Base-by-base conservation (phyloP, 768 basidiomycete species). In the Amanita exitialis region DNA sequence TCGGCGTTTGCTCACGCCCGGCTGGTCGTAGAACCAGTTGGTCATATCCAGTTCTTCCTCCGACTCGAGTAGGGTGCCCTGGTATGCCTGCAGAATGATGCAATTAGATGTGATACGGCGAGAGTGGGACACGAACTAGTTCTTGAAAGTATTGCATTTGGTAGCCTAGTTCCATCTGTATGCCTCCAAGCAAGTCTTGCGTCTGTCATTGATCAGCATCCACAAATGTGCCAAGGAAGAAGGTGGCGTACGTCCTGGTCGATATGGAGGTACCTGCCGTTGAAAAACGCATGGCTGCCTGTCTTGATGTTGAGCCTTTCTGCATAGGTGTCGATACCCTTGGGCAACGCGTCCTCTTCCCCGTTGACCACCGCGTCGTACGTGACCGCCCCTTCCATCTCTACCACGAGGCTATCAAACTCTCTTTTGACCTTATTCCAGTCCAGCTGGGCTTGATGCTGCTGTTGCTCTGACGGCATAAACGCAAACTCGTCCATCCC, bases 1-100 rank as follows among this genome's bases (percentile, higher is more conserved):
- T n/a, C 96, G 69, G 9, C 84, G 75, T 50, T 74, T 69, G 37
- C 72, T 72, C 0, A 89, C 81, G 0, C 78, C 78, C 0, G 93
- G 88, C 5, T 93, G 75, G 58, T 95, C 90, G 61, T 95, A 97
- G 69, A 97, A 98, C 67, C 88, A 92, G 12, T 74, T 84, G 27
- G 77, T 66, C 49, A 89, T 75, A 28, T 74, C 70, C 5, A 68
- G 68, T 6, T 64, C 64, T 35, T 64, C 64, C 36, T 73, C 66
- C 1, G 72, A 73, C 41, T 88, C 82, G 7, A 74, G 72, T 15
- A 91, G 60, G 30, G 67, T 64, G 5, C 80, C 78, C 23, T 61
- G 59, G 60, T 86, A 84, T 1, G 89, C 63, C 86, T 83, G 51
- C 2, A 52, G 35, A 50, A 53, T 49, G 13, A 41, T n/a, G 34